phyloP scores from a whole-genome alignment of 2,329 filamentous ascomycete genomes.

The Trichothecium roseum region DNA sequence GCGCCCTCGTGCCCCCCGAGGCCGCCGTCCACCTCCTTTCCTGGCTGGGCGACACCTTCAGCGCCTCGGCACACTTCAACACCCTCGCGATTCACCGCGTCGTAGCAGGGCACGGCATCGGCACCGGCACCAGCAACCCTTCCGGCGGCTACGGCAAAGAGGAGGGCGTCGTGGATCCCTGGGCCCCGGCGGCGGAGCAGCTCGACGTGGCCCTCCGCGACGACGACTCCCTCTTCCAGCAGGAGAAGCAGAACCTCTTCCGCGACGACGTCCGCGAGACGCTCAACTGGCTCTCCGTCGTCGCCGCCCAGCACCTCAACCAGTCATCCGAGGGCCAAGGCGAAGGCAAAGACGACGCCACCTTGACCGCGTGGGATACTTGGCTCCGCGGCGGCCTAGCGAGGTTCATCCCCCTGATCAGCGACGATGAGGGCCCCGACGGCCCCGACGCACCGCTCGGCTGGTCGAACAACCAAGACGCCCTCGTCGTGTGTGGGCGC shows the following conservation, averaged over 20 bases:
- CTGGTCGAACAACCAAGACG: constrained; percentile 58
- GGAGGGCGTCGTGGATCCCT: constrained; percentile 5
- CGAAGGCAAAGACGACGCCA: constrained; percentile 12
- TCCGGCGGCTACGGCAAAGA: too few species aligned
- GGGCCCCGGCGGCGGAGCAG: constrained; percentile 22
- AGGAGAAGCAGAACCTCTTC: constrained; percentile 94
- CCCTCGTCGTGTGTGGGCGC: constrained; percentile 50
- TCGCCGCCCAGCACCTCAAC: background rate
- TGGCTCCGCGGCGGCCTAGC: constrained; percentile 44
- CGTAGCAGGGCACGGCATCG: constrained; percentile 13
- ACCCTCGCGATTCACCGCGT: constrained; percentile 31
- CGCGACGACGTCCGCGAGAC: constrained; percentile 72
- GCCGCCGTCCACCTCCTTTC: constrained; percentile 33
- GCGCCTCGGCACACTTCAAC: constrained; percentile 23
- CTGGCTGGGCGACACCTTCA: constrained; percentile 29
- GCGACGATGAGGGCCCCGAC: too few species aligned
- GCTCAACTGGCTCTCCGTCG: constrained; percentile 53
- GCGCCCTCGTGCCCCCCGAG: constrained; percentile 34
- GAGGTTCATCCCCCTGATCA: constrained; percentile 19
- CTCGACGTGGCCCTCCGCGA: constrained; percentile 36
- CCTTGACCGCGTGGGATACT: constrained; percentile 16
- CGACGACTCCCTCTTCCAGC: constrained; percentile 65
- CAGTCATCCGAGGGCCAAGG: too few species aligned
- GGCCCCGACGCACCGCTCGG: constrained; percentile 58
- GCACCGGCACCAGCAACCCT: too few species aligned